Percentiles rank a stretch among this genome's conserved stretches.
These are phyloP conservation scores for Pulveroboletus sp. DNA, from an alignment of 768 basidiomycete species.

Conservation along the genomic window DNA sequence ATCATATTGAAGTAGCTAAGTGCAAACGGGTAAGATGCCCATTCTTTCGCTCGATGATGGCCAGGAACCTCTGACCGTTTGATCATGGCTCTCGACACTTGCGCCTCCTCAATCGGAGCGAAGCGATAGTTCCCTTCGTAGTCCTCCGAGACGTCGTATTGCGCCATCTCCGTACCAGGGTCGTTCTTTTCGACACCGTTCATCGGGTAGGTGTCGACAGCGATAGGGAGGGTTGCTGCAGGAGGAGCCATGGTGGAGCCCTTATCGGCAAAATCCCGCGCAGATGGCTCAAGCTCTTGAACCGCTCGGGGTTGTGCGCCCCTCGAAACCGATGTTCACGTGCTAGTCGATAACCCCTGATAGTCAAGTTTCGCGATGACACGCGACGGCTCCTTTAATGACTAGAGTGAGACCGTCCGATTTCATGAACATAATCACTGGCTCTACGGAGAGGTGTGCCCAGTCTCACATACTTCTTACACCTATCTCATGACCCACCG, in stretches of 20 bases:
- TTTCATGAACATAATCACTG: too few relatives aligned
- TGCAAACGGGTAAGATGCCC: conserved; percentile 2
- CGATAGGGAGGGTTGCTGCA: conserved; percentile 28
- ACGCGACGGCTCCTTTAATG: too few relatives aligned
- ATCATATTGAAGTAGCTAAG: conserved; percentile 66
- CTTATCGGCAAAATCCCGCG: too few relatives aligned
- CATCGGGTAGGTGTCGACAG: conserved; percentile 18
- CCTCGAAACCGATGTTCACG: too few relatives aligned
- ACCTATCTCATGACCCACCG: too few relatives aligned
- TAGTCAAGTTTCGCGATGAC: too few relatives aligned
- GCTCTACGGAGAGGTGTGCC: too few relatives aligned
- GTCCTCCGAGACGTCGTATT: conserved; percentile 25
- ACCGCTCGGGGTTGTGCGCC: too few relatives aligned
- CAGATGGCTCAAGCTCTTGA: too few relatives aligned
- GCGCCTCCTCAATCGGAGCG: conserved; percentile 70
- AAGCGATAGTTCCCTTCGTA: conserved; percentile 64
- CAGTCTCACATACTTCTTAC: too few relatives aligned
- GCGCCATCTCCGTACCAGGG: neutral
- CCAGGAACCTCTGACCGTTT: conserved; percentile 42
- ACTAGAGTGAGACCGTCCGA: too few relatives aligned
- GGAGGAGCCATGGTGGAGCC: conserved; percentile 34
- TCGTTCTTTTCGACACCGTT: conserved; percentile 24
- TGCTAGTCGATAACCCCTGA: too few relatives aligned
- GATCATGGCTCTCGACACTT: conserved; percentile 75
- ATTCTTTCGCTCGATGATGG: neutral